Evolutionary conservation across 306 rosid genomes (phyloP).

Genomic region (Bauhinia variegata): DNA sequence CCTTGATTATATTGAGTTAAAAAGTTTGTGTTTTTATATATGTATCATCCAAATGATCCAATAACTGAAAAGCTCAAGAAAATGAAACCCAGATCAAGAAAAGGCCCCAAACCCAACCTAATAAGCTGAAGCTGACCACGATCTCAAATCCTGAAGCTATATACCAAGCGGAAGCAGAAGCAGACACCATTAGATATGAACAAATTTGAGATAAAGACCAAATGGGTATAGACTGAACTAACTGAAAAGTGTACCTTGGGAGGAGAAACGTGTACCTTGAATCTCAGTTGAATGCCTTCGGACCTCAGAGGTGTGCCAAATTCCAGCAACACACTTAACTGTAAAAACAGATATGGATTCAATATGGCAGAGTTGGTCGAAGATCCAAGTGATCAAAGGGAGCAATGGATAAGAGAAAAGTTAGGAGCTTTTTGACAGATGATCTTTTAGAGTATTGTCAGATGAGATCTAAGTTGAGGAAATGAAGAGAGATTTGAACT

Average conservation of each 20-base stretch:
- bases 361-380: conserved; percentile 75
- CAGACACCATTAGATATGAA: conserved; percentile 63
- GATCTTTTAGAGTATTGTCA: conserved; percentile 63
- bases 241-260: conserved; percentile 61
- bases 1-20: conserved; percentile 2
- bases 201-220: conserved; percentile 59
- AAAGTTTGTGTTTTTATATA: conserved; percentile 28
- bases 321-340: conserved; percentile 73
- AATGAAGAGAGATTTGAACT: conserved; percentile 57
- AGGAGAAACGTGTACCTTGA: conserved; percentile 73
- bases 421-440: conserved; percentile 62
- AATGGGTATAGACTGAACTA: conserved; percentile 74
- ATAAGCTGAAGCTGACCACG: conserved; percentile 41
- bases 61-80: conserved; percentile 30
- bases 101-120: conserved; percentile 20
- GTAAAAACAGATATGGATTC: conserved; percentile 63
- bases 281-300: conserved; percentile 53
- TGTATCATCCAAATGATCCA: conserved; percentile 48
- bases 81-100: too few relatives aligned
- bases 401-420: conserved; percentile 63
- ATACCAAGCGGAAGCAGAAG: conserved; percentile 42
- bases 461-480: conserved; percentile 70
- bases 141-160: conserved; percentile 42
- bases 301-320: conserved; percentile 53
- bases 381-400: conserved; percentile 54